A percentile compares a stretch with the other conserved stretches of the same genome.
These are phyloP conservation scores for Tolypocladium capitatum DNA, from an alignment of 2,329 filamentous ascomycete genomes.

Conservation along the genomic window DNA sequence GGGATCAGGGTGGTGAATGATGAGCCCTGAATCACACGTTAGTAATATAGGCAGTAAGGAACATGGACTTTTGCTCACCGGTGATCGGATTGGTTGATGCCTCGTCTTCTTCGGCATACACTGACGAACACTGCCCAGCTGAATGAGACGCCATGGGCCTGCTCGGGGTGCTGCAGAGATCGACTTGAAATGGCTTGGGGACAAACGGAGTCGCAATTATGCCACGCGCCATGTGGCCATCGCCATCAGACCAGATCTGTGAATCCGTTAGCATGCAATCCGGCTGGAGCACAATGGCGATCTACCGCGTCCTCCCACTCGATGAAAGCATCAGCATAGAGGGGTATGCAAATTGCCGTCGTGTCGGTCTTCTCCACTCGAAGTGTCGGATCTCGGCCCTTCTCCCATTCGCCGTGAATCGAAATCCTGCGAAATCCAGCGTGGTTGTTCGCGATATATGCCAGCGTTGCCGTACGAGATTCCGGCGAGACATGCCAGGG, in stretches of 20 bases:
- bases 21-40: slow-evolving; percentile 23
- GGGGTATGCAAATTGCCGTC: slow-evolving; percentile 34
- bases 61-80: slow-evolving; percentile 2
- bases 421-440: slow-evolving; percentile 41
- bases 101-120: slow-evolving; percentile 23
- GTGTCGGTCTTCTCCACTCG: slow-evolving; percentile 27
- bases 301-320: slow-evolving; percentile 40
- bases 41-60: neutral
- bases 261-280: neutral
- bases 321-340: slow-evolving; percentile 39
- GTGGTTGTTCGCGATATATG: slow-evolving; percentile 37
- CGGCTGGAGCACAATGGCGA: neutral
- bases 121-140: slow-evolving; percentile 30
- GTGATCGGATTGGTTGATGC: slow-evolving; percentile 19
- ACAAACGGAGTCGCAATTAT: slow-evolving; percentile 39
- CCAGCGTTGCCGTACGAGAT: slow-evolving; percentile 29
- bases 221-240: slow-evolving; percentile 32
- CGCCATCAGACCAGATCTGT: slow-evolving; percentile 29
- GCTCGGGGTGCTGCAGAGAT: slow-evolving; percentile 18
- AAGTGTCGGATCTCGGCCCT: slow-evolving; percentile 22
- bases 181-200: slow-evolving; percentile 36
- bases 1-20: slow-evolving; percentile 24
- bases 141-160: slow-evolving; percentile 20
- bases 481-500: slow-evolving; percentile 31
- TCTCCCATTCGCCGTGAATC: slow-evolving; percentile 21